Base-by-base conservation (phyloP, 176 grass and related monocot species). In the Olyra latifolia region DNA sequence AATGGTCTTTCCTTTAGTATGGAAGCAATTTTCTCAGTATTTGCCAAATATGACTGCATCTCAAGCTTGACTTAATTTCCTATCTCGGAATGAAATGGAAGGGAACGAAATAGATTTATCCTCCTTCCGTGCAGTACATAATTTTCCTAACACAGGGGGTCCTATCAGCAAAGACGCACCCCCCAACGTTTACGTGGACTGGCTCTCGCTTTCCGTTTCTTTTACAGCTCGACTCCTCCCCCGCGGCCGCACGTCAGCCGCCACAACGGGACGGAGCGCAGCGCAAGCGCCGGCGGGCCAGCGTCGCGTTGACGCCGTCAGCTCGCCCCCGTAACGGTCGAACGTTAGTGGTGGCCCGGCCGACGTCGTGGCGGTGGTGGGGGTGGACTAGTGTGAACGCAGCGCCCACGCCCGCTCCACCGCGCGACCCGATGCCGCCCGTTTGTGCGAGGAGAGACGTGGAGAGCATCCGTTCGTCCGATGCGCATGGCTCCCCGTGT, bases 291-390 rank as follows among this genome's bases (percentile, higher is more conserved):
- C 53, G 8, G 7, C 20, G 9, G 0, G 52, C 19, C 16, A 19
- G 13, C 25, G 10, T 14, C 23, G 72, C 46, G 54, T 77, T 82
- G 83, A 86, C 83, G 78, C 50, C 87, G 88, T 86, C 54, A 77
- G 62, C 54, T 42, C 47, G 25, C 6, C 32, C 74, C 57, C 39
- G 65, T 87, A 91, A 91, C 81, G 71, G 85, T 77, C 75, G 81
- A 73, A 55, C 69, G 49, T 35, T 67, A 53, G 74, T 74, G 63
- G 62, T 54, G 62, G 45, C 29, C 35, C n/a, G n/a, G 32, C 4
- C 55, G 30, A 41, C 44, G 69, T 67, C 29, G 77, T 38, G 46
- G 86, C 0, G 25, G 15, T 42, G 64, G 44, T 82, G 56, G 60
- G 75, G 52, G 25, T 54, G 24, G 66, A 58, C 38, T 8, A 23